Base-by-base conservation (phyloP, 164 flowering plant species). In the Euptelea pleiosperma region DNA sequence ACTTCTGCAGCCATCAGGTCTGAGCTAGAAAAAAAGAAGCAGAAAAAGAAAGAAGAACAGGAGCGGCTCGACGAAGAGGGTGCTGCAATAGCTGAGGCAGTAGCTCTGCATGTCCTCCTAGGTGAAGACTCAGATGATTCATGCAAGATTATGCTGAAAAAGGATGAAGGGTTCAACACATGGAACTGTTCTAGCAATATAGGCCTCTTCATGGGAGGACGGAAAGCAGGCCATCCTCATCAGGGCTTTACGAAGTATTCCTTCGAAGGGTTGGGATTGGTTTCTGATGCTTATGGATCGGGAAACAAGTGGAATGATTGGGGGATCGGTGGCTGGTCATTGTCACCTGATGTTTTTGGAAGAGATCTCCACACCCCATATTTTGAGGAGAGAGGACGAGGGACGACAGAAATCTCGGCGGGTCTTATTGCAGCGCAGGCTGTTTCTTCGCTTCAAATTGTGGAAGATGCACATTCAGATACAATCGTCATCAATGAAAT, bases 11-110 rank as follows among this genome's bases (percentile, higher is more conserved):
- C 99, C 43, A 93, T 93, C 18, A 79, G 85, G n/a, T 73, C 90
- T 36, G 97, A 93, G 59, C 81, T 93, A 6, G 99, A 93, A 49
- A 90, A 86, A 76, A 93, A 93, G 81, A 93, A 89, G 68, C 98
- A 83, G 75, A 82, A 75, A 45, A 87, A 83, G 84, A 79, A 77
- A 73, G 98, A 93, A 75, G 97, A 93, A 58, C 97, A 90, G 50
- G 85, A 86, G 60, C 78, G 91, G 73, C 96, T 93, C 31, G 99
- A 93, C 70, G 99, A 93, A 72, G 97, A 93, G 69, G 96, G 99
- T 18, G 99, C 99, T 65, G 92, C 96, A 24, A 86, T 93, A 55
- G 96, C 97, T 28, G 99, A 88, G 75, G 91, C 96, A 57, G 99
- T 90, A 70, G 99, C 98, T 63, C 78, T 93, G 68, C 93, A 83